Conservation (phyloP, 75 land plant species). For the Isoetes taiwanensis region DNA sequence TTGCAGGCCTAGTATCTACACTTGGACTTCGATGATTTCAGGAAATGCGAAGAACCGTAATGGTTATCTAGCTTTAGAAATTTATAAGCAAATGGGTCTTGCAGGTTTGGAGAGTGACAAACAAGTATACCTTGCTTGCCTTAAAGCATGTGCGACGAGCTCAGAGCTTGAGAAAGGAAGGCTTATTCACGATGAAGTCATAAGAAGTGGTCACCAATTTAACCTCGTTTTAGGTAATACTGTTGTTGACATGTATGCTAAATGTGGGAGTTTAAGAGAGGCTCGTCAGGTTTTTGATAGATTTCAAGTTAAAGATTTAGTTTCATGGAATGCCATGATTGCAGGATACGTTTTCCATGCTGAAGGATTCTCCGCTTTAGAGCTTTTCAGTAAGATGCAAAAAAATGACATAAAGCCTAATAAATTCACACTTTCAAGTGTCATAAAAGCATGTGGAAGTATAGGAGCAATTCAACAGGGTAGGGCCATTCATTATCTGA, state of each 20-base stretch:
- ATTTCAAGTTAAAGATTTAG: slow-evolving; percentile 12
- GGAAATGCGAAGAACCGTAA: slow-evolving; percentile 38
- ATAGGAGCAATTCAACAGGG: slow-evolving; percentile 36
- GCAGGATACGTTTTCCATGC: slow-evolving; percentile 28
- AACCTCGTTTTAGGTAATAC: neutral
- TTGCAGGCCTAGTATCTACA: no score
- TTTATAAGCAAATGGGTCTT: slow-evolving; percentile 45
- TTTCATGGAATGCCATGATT: slow-evolving; percentile 8
- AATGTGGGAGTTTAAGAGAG: neutral
- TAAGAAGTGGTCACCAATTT: neutral
- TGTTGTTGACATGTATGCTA: slow-evolving; percentile 6
- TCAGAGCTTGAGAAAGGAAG: slow-evolving; percentile 24
- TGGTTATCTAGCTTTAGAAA: slow-evolving; percentile 30
- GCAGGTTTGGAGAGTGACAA: slow-evolving; percentile 27
- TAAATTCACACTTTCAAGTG: slow-evolving; percentile 34
- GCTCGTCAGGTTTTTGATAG: neutral
- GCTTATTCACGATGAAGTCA: neutral
- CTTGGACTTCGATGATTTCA: slow-evolving; percentile 55
- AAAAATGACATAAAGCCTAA: slow-evolving; percentile 30
- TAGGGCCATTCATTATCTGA: neutral
- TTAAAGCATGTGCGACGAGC: slow-evolving; percentile 42
- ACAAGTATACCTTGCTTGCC: slow-evolving; percentile 29
- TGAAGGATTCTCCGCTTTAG: slow-evolving; percentile 19
- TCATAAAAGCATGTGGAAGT: slow-evolving; percentile 41
- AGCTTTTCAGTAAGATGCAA: slow-evolving; percentile 34